Evolutionary conservation across 2,329 filamentous ascomycete genomes (phyloP).

Genomic region (Pezicula neosporulosa): DNA sequence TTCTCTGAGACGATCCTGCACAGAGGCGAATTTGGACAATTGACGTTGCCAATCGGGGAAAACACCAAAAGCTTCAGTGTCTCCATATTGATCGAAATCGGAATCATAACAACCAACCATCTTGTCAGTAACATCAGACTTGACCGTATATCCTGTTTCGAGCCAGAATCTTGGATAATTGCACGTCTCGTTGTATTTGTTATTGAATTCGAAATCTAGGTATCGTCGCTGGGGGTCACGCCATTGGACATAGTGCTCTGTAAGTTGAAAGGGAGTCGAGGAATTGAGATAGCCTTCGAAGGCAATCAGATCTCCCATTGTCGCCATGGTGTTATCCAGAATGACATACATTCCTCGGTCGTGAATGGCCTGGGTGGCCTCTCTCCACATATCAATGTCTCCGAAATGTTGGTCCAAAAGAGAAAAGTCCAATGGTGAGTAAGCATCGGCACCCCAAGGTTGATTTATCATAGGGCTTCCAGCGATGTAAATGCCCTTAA

Average conservation of each 20-base stretch:
- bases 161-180: slow-evolving; percentile 59
- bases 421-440: slow-evolving; percentile 55
- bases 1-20: slow-evolving; percentile 63
- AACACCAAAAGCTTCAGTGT: slow-evolving; percentile 59
- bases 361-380: slow-evolving; percentile 55
- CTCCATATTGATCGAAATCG: slow-evolving; percentile 61
- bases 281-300: slow-evolving; percentile 58
- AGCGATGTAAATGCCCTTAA: slow-evolving; percentile 60
- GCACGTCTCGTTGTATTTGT: slow-evolving; percentile 48
- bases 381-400: slow-evolving; percentile 52
- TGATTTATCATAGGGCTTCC: slow-evolving; percentile 60
- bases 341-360: slow-evolving; percentile 60
- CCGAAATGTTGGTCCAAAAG: slow-evolving; percentile 62
- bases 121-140: slow-evolving; percentile 44
- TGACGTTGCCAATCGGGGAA: slow-evolving; percentile 61
- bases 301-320: slow-evolving; percentile 60
- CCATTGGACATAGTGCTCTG: slow-evolving; percentile 7
- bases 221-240: neutral
- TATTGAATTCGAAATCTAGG: neutral
- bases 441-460: slow-evolving; percentile 60
- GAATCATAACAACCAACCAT: slow-evolving; percentile 35
- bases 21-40: slow-evolving; percentile 61
- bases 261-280: slow-evolving; percentile 48
- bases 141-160: slow-evolving; percentile 50
- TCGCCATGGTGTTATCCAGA: slow-evolving; percentile 63